A percentile compares a stretch with the other conserved stretches of the same genome.
Conservation (phyloP, 1,284 basidiomycete species). For the Ganoderma sinense region DNA sequence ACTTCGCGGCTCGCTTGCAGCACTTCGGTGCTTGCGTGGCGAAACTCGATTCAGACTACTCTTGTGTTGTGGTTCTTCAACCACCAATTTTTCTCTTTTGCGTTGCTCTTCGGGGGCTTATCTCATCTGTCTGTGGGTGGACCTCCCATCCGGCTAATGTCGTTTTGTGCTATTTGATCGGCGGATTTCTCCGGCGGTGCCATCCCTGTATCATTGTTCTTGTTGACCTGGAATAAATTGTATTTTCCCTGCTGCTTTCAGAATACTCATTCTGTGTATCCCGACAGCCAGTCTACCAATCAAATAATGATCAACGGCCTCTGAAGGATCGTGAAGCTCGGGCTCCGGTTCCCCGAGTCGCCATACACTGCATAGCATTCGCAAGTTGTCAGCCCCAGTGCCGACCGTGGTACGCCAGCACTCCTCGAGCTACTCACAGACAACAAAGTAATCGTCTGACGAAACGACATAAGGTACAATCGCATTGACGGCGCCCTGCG, state of each 20-base stretch:
- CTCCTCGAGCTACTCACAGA: constrained; percentile 39
- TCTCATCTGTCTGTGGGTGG: neutral
- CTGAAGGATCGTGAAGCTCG: constrained; percentile 44
- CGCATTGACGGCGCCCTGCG: constrained; percentile 42
- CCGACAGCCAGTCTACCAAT: neutral
- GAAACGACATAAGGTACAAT: constrained; percentile 43
- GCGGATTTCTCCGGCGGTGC: neutral
- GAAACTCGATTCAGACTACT: constrained; percentile 26
- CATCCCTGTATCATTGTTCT: neutral
- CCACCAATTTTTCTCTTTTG: constrained; percentile 6
- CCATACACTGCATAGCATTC: constrained; percentile 44
- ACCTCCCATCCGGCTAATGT: neutral
- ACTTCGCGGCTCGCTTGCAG: constrained; percentile 21
- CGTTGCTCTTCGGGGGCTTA: constrained; percentile 13
- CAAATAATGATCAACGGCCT: constrained; percentile 3
- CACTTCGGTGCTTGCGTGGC: constrained; percentile 4
- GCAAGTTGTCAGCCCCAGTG: constrained; percentile 1
- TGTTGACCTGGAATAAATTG: neutral
- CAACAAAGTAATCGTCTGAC: constrained; percentile 43
- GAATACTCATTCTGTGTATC: neutral
- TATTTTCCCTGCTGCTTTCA: neutral
- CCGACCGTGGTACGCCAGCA: neutral
- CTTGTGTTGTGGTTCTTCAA: constrained; percentile 10
- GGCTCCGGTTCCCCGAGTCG: constrained; percentile 52
- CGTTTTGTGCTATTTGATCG: neutral